Conservation (phyloP, 345 rosid genomes). For the Murraya koenigii region DNA sequence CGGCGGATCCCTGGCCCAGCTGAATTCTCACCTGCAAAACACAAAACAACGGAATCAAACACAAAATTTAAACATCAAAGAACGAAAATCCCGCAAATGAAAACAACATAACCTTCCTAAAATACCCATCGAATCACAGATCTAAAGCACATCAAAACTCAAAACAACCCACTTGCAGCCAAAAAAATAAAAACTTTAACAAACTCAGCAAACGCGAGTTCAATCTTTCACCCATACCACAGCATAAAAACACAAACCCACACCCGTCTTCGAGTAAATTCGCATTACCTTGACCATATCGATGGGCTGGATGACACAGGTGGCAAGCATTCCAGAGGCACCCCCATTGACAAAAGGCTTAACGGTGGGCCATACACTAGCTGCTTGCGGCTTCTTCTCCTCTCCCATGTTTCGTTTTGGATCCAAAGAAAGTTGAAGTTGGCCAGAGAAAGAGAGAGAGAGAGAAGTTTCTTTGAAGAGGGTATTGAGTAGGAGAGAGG, state of each 20-base stretch:
- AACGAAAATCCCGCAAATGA: neutral
- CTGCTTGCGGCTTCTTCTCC: constrained; percentile 58
- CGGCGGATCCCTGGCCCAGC: constrained; percentile 96
- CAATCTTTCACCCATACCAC: neutral
- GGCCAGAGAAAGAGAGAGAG: neutral
- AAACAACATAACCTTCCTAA: neutral
- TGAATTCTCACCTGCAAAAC: constrained; percentile 90
- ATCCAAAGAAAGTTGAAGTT: constrained; percentile 9
- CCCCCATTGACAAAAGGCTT: constrained; percentile 98
- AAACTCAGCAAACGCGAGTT: neutral
- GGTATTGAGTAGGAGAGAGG: neutral
- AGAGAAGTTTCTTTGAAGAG: neutral
- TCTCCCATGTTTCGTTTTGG: constrained; percentile 47
- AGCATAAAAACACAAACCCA: neutral
- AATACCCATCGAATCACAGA: constrained; percentile 26
- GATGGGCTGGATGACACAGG: constrained; percentile 96
- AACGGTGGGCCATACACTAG: constrained; percentile 73
- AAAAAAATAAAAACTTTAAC: constrained; percentile 1
- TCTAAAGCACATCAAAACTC: constrained; percentile 31
- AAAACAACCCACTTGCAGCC: constrained; percentile 3
- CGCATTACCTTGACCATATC: constrained; percentile 87
- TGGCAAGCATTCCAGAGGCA: constrained; percentile 95
- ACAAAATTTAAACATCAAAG: neutral
- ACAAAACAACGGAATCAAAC: neutral
- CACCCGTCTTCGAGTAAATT: neutral